phyloP scores from a whole-genome alignment of 2,329 filamentous ascomycete species.

The Conoideocrella luteorostrata region DNA sequence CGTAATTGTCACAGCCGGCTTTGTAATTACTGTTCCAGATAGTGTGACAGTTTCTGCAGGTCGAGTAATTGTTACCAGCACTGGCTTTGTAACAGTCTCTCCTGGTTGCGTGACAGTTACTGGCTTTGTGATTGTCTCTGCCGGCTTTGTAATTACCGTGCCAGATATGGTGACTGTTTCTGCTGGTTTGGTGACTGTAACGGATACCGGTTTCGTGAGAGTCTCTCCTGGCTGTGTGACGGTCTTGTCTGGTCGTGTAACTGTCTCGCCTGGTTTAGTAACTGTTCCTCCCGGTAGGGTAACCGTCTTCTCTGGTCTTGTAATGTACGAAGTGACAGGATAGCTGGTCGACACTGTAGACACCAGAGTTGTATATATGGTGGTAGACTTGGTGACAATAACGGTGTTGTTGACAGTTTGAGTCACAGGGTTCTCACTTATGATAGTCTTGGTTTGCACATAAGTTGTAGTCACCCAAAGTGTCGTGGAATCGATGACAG shows the following conservation, averaged over 20 bases:
- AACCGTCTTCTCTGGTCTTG: conserved; percentile 7
- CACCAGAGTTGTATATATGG: conserved; percentile 9
- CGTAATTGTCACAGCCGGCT: too few species aligned
- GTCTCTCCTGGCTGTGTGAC: conserved; percentile 11
- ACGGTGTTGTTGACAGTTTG: conserved; percentile 12
- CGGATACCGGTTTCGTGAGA: too few species aligned
- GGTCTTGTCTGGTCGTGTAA: conserved; percentile 5
- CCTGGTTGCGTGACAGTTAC: conserved; percentile 3
- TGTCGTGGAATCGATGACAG: conserved; percentile 10
- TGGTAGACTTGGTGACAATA: conserved; percentile 10
- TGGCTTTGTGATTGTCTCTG: conserved; percentile 9
- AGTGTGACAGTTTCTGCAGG: conserved; percentile 5
- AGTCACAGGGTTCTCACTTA: conserved; percentile 12
- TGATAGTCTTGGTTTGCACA: conserved; percentile 8
- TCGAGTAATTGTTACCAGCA: conserved; percentile 5
- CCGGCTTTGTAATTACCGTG: too few species aligned
- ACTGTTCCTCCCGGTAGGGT: conserved; percentile 9
- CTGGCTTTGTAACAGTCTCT: conserved; percentile 11
- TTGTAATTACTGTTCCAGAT: conserved; percentile 14
- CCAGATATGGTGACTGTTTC: conserved; percentile 22
- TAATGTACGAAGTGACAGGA: conserved; percentile 12
- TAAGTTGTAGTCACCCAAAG: conserved; percentile 13
- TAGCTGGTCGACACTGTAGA: conserved; percentile 11
- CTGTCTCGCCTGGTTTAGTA: conserved; percentile 10
- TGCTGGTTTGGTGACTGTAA: conserved; percentile 17